Percentiles rank a stretch among this genome's conserved stretches.
These are phyloP conservation scores for Ophiostoma australiae DNA, from an alignment of 2,329 filamentous ascomycete genomes.

Conservation along the genomic window DNA sequence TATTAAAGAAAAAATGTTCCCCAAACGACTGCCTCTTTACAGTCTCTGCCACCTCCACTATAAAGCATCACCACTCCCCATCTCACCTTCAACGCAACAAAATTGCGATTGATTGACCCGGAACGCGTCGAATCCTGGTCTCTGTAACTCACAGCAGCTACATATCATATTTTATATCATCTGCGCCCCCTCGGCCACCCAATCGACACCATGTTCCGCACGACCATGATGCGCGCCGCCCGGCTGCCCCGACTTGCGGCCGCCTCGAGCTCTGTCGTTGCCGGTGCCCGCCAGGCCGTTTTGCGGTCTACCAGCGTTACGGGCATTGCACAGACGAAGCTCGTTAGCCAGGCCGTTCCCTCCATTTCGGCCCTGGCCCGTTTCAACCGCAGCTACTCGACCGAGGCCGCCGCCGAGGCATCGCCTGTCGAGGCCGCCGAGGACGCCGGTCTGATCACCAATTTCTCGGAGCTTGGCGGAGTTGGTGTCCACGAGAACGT, in stretches of 20 bases:
- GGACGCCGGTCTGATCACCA: slow-evolving; percentile 18
- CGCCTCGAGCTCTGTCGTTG: slow-evolving; percentile 17
- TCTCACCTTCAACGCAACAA: not conserved
- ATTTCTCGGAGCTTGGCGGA: slow-evolving; percentile 43
- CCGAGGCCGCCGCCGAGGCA: not conserved
- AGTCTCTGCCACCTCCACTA: slow-evolving; percentile 7
- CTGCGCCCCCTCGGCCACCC: slow-evolving; percentile 1
- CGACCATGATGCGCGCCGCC: slow-evolving; percentile 26
- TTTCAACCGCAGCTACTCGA: slow-evolving; percentile 23
- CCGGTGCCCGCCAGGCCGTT: slow-evolving; percentile 14
- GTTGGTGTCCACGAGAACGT: slow-evolving; percentile 59
- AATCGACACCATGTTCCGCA: slow-evolving; percentile 27
- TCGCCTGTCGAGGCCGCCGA: not conserved
- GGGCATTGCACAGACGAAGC: not conserved
- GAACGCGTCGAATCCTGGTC: not conserved
- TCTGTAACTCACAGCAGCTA: not conserved
- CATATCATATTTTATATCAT: not conserved
- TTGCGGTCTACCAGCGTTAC: slow-evolving; percentile 14
- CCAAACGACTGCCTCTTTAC: not conserved
- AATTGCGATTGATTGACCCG: not conserved
- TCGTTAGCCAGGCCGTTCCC: slow-evolving; percentile 1
- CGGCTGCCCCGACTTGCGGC: slow-evolving; percentile 23
- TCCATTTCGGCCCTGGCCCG: slow-evolving; percentile 8
- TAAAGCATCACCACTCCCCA: not conserved
- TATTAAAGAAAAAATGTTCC: not conserved